Base-by-base conservation (phyloP, 1,284 basidiomycete species). In the Fomitopsis palustris region DNA sequence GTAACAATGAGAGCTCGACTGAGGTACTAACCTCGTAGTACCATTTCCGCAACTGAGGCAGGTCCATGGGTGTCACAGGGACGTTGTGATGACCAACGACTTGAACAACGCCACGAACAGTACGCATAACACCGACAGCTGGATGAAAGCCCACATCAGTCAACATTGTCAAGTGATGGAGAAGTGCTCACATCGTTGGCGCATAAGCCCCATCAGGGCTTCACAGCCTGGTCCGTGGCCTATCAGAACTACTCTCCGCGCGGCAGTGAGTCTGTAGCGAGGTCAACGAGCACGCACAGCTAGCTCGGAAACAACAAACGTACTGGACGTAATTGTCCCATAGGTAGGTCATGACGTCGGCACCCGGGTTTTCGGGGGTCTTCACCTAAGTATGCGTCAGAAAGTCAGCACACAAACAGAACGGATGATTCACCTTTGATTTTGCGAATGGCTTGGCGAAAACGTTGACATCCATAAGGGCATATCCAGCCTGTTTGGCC, bases 241-340 rank as follows among this genome's bases (percentile, higher is more conserved):
- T 47, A 99, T 84, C 8, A 99, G 70, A 23, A 98, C 77, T 17
- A 98, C 81, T 31, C 85, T 81, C 49, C 83, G 78, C 4, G 89
- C 89, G 41, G 80, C 78, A 3, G 87, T 88, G 59, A 95, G 75
- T 62, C 92, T 95, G 63, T 6, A 2, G 4, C 35, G 31, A 19
- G 10, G 4, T n/a, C 7, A 25, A 49, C 21, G 60, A 29, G 10
- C 8, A 31, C 25, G 33, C 43, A 23, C 43, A 4, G 27, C 45
- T 62, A 57, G 54, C 2, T 6, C 12, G 35, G 35, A 51, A 10
- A 21, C 3, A 10, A 14, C 16, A 21, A 16, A 47, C 66, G 25
- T 57, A 95, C 93, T 92, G 84, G 57, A 97, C 81, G 65, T 95
- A 94, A 70, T 98, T 96, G 74, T 98, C 96, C 96, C 96, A 99